Percentiles rank a stretch among this genome's conserved stretches.
These are phyloP conservation scores for Serendipita sp. DNA, from an alignment of 768 basidiomycete genomes.

Conservation along the genomic window DNA sequence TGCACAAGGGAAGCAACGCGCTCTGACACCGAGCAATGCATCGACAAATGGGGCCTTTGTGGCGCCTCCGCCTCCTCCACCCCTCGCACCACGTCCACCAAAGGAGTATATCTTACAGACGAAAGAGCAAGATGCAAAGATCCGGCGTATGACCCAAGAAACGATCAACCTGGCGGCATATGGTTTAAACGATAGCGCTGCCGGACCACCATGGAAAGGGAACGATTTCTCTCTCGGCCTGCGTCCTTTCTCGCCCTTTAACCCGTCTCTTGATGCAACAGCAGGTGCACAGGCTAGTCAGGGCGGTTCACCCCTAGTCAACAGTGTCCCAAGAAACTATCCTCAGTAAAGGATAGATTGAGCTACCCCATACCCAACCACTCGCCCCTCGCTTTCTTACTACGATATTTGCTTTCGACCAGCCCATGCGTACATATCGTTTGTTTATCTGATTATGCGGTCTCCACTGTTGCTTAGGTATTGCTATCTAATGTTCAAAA, in stretches of 20 bases:
- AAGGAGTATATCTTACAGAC: conserved; percentile 70
- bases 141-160: conserved; percentile 2
- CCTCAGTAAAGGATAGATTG: background rate
- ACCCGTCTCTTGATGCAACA: background rate
- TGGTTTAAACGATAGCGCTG: background rate
- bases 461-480: too few relatives aligned
- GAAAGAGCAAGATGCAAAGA: conserved; percentile 40
- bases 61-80: conserved; percentile 39
- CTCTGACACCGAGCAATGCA: conserved; percentile 8
- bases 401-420: too few relatives aligned
- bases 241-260: background rate
- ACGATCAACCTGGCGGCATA: background rate
- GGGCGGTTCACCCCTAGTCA: background rate
- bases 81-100: conserved; percentile 61
- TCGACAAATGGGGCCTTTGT: conserved; percentile 7
- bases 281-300: background rate
- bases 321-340: background rate
- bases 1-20: conserved; percentile 12
- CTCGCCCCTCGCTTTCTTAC: too few relatives aligned
- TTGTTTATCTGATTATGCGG: too few relatives aligned
- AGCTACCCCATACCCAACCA: too few relatives aligned
- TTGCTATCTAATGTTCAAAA: too few relatives aligned
- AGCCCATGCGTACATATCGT: too few relatives aligned
- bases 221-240: background rate
- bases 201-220: background rate